Percentiles rank a stretch among this genome's conserved stretches.
Evolutionary conservation across 139 green algal genomes (phyloP).

Genomic region (Micromonas commoda): DNA sequence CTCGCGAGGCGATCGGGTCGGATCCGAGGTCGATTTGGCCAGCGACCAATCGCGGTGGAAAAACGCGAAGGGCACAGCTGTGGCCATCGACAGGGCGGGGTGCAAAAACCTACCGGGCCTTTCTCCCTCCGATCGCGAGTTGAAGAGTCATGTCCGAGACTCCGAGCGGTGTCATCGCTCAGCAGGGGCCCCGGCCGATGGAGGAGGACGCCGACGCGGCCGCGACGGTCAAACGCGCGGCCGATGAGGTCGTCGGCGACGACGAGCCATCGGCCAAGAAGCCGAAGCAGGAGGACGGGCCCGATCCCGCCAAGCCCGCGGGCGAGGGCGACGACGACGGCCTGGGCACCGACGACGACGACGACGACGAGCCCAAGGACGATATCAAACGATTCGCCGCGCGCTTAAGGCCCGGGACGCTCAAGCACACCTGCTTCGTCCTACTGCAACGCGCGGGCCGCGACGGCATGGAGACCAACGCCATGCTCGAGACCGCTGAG

Average conservation of each 20-base stretch:
- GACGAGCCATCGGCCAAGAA: neutral
- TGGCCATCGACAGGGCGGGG: too few relatives aligned
- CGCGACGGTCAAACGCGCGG: neutral
- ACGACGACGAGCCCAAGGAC: neutral
- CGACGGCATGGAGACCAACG: slow-evolving; percentile 5
- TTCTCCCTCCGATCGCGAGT: too few relatives aligned
- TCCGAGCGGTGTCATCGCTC: neutral
- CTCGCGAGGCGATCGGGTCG: too few relatives aligned
- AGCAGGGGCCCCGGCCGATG: neutral
- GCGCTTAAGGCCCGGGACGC: slow-evolving; percentile 9
- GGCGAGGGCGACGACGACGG: neutral
- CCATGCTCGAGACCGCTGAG: neutral
- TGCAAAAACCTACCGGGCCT: too few relatives aligned
- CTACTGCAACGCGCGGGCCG: neutral
- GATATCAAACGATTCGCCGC: neutral
- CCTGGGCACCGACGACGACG: neutral
- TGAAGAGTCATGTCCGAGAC: too few relatives aligned
- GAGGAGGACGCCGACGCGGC: neutral
- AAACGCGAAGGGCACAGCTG: too few relatives aligned
- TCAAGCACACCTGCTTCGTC: slow-evolving; percentile 5
- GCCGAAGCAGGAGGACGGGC: neutral
- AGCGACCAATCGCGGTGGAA: too few relatives aligned
- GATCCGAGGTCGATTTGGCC: too few relatives aligned
- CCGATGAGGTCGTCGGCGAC: neutral
- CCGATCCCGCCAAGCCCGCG: neutral